Evolutionary conservation across 805 yeast species (phyloP), one percentile per base, ranked within the genome.

Genomic region (Kurtzmaniella fragi): DNA sequence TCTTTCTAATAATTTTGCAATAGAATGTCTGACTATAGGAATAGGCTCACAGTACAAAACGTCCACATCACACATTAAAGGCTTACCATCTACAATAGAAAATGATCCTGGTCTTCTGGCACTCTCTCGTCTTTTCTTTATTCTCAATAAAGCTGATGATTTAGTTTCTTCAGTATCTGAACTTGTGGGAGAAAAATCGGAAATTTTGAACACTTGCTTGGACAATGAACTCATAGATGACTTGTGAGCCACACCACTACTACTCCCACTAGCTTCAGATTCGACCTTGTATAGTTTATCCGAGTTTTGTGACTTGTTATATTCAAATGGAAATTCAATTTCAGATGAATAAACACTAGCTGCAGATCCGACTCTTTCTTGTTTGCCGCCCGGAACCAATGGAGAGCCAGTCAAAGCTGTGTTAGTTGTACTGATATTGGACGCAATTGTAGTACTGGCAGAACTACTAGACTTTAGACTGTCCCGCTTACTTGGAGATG

Each of bases 11-110:
- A 81, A 71, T 42, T 73, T 76, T 32, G 78, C 73, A 20, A 82
- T 73, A 11, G 86, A 71, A 51, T 77, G 85, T 35, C 95, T 63
- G 48, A 86, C 81, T 41, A 83, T 83, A 0, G 96, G 93, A 43
- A 86, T 85, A 2, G 93, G 88, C 51, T 88, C 96, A 59, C 96
- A 89, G 11, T 88, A 67, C 34, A 91, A 64, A 4, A 89, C 80
- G 55, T 86, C 90, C 48, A 84, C 58, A 28, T 68, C 71, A 39
- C 44, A 42, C 15, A 26, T 31, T 11, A 17, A 38, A 34, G 37
- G 40, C 33, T 20, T 14, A 13, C 17, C 27, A 20, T 27, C 34
- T 17, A 27, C 26, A n/a, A 28, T 17, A 11, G 41, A 27, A 57
- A 53, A 6, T 58, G 56, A 10, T 9, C 52, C 46, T 28, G 62